A percentile compares a stretch with the other conserved stretches of the same genome.
Conservation (phyloP, 1,284 basidiomycete species). For the Trametes pubescens region DNA sequence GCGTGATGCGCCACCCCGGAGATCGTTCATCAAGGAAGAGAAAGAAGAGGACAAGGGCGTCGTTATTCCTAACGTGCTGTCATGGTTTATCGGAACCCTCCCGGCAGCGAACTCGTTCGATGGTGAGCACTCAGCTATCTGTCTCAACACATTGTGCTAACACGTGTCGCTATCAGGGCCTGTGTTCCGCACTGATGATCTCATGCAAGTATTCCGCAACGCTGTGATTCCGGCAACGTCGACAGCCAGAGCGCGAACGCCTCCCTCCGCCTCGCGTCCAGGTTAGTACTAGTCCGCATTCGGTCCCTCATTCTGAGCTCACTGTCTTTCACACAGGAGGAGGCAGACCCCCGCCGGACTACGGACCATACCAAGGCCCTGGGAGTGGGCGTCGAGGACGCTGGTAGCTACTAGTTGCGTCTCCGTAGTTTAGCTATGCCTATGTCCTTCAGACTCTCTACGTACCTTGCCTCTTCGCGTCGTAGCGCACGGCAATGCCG, state of each 20-base stretch:
- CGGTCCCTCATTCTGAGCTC: not conserved
- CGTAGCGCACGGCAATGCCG: slow-evolving; percentile 13
- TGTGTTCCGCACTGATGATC: slow-evolving; percentile 86
- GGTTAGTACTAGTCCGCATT: slow-evolving; percentile 39
- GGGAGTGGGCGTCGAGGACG: slow-evolving; percentile 44
- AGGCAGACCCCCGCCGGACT: slow-evolving; percentile 54
- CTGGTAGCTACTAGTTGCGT: slow-evolving; percentile 27
- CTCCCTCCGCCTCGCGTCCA: slow-evolving; percentile 57
- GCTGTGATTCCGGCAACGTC: slow-evolving; percentile 76
- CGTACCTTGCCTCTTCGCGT: not conserved
- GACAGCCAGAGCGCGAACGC: slow-evolving; percentile 51
- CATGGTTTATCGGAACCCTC: slow-evolving; percentile 84
- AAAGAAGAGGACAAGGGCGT: slow-evolving; percentile 62
- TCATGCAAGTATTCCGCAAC: slow-evolving; percentile 81
- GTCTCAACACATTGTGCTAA: slow-evolving; percentile 2
- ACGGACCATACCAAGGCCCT: slow-evolving; percentile 52
- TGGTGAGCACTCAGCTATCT: slow-evolving; percentile 60
- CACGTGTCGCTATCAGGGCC: slow-evolving; percentile 61
- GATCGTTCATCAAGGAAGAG: slow-evolving; percentile 52
- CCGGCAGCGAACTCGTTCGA: slow-evolving; percentile 80
- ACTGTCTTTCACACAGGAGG: slow-evolving; percentile 24
- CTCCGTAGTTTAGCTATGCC: not conserved
- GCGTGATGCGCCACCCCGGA: slow-evolving; percentile 49
- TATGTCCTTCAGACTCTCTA: not conserved
- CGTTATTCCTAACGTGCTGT: slow-evolving; percentile 72